A percentile compares a stretch with the other conserved stretches of the same genome.
These are phyloP conservation scores for Dendrobium officinale DNA, from an alignment of 106 monocot species.

Conservation along the genomic window DNA sequence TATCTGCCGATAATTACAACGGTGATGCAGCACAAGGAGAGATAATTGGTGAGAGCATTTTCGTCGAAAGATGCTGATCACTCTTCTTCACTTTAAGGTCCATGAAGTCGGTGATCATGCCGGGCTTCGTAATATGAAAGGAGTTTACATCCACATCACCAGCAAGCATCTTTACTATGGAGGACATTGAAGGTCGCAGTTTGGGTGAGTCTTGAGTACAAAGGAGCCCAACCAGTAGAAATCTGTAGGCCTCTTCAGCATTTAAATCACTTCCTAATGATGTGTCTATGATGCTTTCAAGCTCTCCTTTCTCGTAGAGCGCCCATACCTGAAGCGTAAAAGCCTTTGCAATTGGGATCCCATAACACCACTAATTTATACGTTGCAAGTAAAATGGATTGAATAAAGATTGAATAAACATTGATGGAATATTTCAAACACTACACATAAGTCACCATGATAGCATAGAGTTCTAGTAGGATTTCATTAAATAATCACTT, in stretches of 20 bases:
- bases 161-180: constrained; percentile 1
- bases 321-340: neutral
- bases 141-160: constrained; percentile 5
- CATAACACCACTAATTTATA: neutral
- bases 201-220: constrained; percentile 9
- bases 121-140: constrained; percentile 2
- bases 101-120: constrained; percentile 9
- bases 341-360: neutral
- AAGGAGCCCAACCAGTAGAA: constrained; percentile 7
- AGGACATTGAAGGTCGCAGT: constrained; percentile 9
- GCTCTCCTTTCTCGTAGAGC: constrained; percentile 7
- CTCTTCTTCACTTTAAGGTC: constrained; percentile 5
- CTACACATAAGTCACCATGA: too few species aligned
- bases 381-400: neutral
- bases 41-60: neutral
- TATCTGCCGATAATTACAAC: neutral
- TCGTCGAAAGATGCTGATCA: neutral
- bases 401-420: neutral
- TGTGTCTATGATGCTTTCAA: constrained; percentile 1
- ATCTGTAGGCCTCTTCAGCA: constrained; percentile 6
- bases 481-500: too few species aligned
- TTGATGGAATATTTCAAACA: too few species aligned
- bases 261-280: constrained; percentile 6
- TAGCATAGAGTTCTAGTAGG: too few species aligned
- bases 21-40: neutral